These are phyloP conservation scores for Ziziphus jujuba DNA, from an alignment of 306 rosid species.

Conservation along the genomic window DNA sequence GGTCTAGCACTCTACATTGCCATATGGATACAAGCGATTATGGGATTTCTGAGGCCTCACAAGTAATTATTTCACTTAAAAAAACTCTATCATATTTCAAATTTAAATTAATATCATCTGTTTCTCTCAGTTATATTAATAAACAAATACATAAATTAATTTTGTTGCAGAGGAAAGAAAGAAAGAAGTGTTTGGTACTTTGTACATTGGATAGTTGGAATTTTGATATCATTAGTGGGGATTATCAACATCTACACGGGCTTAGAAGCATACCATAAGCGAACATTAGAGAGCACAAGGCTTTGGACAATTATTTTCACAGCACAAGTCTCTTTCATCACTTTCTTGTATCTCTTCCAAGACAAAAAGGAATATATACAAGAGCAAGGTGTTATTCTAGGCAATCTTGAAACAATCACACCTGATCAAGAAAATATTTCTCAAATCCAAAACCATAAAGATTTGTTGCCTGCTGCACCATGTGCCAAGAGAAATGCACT, in stretches of 20 bases:
- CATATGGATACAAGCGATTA: conserved; percentile 60
- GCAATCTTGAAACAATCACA: conserved; percentile 30
- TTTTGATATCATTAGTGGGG: conserved; percentile 62
- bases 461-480: conserved; percentile 48
- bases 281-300: conserved; percentile 57
- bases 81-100: no score
- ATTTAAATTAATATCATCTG: neutral
- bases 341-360: conserved; percentile 67
- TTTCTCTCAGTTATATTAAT: neutral
- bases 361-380: conserved; percentile 80
- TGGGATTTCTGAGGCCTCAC: conserved; percentile 89
- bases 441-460: conserved; percentile 45
- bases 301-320: conserved; percentile 92
- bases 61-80: conserved; percentile 40
- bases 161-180: conserved; percentile 64
- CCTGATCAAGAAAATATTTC: conserved; percentile 38
- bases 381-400: conserved; percentile 64
- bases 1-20: conserved; percentile 86
- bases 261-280: conserved; percentile 63
- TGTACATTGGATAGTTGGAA: conserved; percentile 86
- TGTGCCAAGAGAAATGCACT: conserved; percentile 83
- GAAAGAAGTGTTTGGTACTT: conserved; percentile 79
- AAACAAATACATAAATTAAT: neutral
- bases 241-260: conserved; percentile 88
- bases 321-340: conserved; percentile 60